Evolutionary conservation across 495 filamentous ascomycete species (phyloP).

Genomic region (Neurospora sp.): DNA sequence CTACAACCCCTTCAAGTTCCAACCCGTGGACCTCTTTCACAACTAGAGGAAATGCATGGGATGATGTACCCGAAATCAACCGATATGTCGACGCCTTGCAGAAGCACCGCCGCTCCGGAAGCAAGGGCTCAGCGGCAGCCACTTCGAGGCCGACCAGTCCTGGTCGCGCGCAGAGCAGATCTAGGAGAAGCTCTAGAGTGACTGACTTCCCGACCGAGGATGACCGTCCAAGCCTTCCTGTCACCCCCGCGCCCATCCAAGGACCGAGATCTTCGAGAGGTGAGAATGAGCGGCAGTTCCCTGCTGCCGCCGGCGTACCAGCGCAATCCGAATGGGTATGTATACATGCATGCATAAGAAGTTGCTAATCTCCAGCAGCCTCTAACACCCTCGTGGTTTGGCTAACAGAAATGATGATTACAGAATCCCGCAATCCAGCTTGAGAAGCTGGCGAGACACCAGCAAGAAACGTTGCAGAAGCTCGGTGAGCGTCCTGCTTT

Average conservation of each 20-base stretch:
- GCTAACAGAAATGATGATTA: constrained; percentile 38
- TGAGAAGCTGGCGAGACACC: constrained; percentile 54
- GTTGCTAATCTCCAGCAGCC: constrained; percentile 38
- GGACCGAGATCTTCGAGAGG: constrained; percentile 26
- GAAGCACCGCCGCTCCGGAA: constrained; percentile 49
- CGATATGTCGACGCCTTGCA: constrained; percentile 64
- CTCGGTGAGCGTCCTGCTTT: constrained; percentile 20
- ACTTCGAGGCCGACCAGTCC: constrained; percentile 1
- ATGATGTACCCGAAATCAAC: constrained; percentile 73
- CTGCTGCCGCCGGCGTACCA: constrained; percentile 69
- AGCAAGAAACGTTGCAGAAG: constrained; percentile 43
- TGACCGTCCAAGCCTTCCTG: constrained; percentile 82
- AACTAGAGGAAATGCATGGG: constrained; percentile 69
- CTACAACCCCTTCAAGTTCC: constrained; percentile 28
- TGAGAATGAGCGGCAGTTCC: constrained; percentile 47
- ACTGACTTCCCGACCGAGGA: constrained; percentile 80
- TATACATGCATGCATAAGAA: constrained; percentile 38
- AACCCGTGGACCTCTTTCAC: constrained; percentile 53
- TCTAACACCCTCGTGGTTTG: constrained; percentile 45
- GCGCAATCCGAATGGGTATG: constrained; percentile 84
- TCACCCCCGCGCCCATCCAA: constrained; percentile 73
- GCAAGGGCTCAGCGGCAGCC: constrained; percentile 42
- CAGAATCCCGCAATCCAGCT: constrained; percentile 63
- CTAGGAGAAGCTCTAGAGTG: constrained; percentile 48
- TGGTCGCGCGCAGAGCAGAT: constrained; percentile 6